These are phyloP conservation scores for Ramichloridium luteum DNA, from an alignment of 2,329 filamentous ascomycete species.

Conservation along the genomic window DNA sequence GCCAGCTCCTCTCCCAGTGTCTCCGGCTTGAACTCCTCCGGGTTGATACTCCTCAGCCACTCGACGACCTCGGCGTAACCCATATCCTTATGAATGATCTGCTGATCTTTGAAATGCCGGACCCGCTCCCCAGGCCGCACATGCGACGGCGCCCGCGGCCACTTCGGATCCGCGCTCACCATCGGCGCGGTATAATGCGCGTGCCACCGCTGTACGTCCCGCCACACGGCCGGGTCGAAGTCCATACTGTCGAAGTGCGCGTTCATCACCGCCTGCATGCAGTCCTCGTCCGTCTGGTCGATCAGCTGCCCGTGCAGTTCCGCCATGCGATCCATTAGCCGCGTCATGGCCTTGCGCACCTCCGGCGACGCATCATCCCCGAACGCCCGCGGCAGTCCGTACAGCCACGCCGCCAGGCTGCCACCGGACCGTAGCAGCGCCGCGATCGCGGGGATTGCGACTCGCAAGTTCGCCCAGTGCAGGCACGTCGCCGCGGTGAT, in stretches of 20 bases:
- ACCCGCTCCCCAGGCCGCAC: conserved; percentile 4
- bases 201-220: conserved; percentile 4
- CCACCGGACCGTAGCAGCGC: conserved; percentile 3
- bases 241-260: conserved; percentile 5
- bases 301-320: conserved; percentile 2
- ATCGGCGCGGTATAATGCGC: neutral
- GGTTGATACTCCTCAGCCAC: conserved; percentile 5
- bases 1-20: conserved; percentile 3
- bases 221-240: conserved; percentile 3
- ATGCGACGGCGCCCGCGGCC: conserved; percentile 1
- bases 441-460: conserved; percentile 2
- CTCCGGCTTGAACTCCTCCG: conserved; percentile 4
- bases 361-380: neutral
- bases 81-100: conserved; percentile 1
- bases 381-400: conserved; percentile 3
- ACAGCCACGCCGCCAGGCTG: conserved; percentile 5
- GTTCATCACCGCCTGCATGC: conserved; percentile 3
- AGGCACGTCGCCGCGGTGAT: conserved; percentile 4
- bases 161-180: neutral
- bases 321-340: neutral
- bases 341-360: neutral
- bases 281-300: conserved; percentile 1
- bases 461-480: conserved; percentile 5
- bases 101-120: conserved; percentile 2
- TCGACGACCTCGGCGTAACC: conserved; percentile 5